These are phyloP conservation scores for Tuber indicum DNA, from an alignment of 495 filamentous ascomycete species.

Conservation along the genomic window DNA sequence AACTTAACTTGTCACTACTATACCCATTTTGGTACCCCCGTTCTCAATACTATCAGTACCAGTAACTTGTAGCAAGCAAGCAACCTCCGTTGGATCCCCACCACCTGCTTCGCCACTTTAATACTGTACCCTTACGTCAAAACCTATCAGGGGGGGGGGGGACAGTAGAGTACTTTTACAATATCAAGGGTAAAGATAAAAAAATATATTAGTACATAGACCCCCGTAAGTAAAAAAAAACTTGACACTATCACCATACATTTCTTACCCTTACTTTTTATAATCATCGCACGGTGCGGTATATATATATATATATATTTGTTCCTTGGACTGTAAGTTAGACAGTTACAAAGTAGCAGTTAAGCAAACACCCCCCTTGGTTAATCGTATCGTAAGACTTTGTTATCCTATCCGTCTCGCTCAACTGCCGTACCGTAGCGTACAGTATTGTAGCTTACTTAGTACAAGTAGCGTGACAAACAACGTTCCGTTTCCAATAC, in stretches of 20 bases:
- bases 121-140: background rate
- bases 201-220: background rate
- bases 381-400: background rate
- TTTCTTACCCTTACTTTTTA: too few species aligned
- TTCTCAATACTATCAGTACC: too few species aligned
- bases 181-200: background rate
- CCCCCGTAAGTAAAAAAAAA: background rate
- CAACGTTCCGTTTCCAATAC: conserved; percentile 4
- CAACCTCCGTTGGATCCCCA: too few species aligned
- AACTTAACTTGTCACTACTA: too few species aligned
- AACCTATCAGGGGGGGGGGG: background rate
- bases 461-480: background rate
- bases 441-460: too few species aligned
- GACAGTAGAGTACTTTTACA: background rate
- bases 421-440: background rate
- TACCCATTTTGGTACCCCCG: too few species aligned
- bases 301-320: background rate
- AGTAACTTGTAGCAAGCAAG: too few species aligned
- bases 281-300: background rate
- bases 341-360: background rate
- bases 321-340: too few species aligned
- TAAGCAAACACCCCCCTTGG: background rate
- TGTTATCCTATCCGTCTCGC: background rate
- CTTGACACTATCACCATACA: background rate
- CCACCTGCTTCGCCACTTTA: too few species aligned